Evolutionary conservation across 306 rosid species (phyloP), one percentile per base, ranked within the genome.

Genomic region (Pterocarpus santalinus): DNA sequence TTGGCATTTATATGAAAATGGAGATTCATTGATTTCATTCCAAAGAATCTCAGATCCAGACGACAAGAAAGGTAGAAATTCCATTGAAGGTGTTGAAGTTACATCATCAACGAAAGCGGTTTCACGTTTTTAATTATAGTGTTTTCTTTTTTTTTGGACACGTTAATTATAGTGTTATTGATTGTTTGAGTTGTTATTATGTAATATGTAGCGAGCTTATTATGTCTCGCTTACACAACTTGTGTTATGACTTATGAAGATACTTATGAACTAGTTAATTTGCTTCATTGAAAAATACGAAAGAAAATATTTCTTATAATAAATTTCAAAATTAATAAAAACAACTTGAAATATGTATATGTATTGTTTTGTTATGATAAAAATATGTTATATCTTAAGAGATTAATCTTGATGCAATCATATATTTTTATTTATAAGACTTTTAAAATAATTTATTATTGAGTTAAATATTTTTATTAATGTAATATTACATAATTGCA

Each of bases 1-100:
- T 83, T 78, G 87, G 61, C 76, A 79, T 65, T 73, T 79, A 58
- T 43, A 69, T 63, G 9, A 14, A 69, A 79, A 69, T 69, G 47
- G 34, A 16, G 9, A 30, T 43, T 36, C 51, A 22, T 1, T 22
- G 28, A 22, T 22, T 22, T 22, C 28, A 43, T 57, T 61, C 44
- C 69, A 14, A 1, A 39, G 81, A 77, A 77, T 70, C 33, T 30
- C 64, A 35, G 32, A 16, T 15, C 10, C 61, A 3, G 70, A 79
- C 76, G 52, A 44, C 34, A 55, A 77, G 34, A 38, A 60, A 57
- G 52, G 62, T 79, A 58, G 46, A 43, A 10, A 41, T 41, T 44
- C 47, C 41, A 55, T 7, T 15, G 56, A 46, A 75, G 46, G 47
- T 75, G 53, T 36, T 30, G 38, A 75, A 14, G 69, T 73, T 73